Evolutionary conservation across 2,329 filamentous ascomycete genomes (phyloP), one percentile per base, ranked within the genome.

Genomic region (Beauveria sp.): DNA sequence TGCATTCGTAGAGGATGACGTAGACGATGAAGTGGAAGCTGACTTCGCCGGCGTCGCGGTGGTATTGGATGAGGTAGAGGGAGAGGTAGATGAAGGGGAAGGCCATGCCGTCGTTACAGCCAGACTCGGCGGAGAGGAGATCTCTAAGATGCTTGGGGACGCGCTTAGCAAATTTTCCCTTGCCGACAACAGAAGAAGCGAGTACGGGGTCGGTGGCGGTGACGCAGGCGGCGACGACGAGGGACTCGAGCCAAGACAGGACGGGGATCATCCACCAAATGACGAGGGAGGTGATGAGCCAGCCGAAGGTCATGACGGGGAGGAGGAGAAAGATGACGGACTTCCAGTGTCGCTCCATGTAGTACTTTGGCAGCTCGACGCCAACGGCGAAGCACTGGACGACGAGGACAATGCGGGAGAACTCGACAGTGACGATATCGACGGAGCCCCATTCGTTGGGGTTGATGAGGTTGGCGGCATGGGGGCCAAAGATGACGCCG

Each of bases 61-160:
- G 80, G 73, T 93, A 96, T 66, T 89, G 86, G 66, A 98, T 90
- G 52, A 98, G 83, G 74, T 97, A 98, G 34, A 97, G 79, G 1
- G 90, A 88, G 34, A 99, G 82, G 73, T 99, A 99, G 69, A 99
- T 85, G 74, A 99, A 99, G 0, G 95, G 95, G 71, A 99, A 99
- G 1, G 95, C 95, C 95, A 99, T 99, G 76, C 95, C 95, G 74
- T 99, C 95, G 81, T 99, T 99, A 78, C 95, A 99, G 34, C 95
- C 95, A 8, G 95, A 99, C 76, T 99, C 95, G 62, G 93, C 93
- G 5, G 95, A 99, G 14, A 99, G 80, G 57, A 99, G 73, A 76
- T 99, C 95, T 81, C 95, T 85, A 77, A 99, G 79, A 86, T 99
- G 95, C 79, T 97, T 98, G 24, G 95, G 95, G 5, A 99, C 92